Percentiles rank a stretch among this genome's conserved stretches.
phyloP scores from a whole-genome alignment of 202 grass and related monocot genomes.

The Saccharum hybrid region DNA sequence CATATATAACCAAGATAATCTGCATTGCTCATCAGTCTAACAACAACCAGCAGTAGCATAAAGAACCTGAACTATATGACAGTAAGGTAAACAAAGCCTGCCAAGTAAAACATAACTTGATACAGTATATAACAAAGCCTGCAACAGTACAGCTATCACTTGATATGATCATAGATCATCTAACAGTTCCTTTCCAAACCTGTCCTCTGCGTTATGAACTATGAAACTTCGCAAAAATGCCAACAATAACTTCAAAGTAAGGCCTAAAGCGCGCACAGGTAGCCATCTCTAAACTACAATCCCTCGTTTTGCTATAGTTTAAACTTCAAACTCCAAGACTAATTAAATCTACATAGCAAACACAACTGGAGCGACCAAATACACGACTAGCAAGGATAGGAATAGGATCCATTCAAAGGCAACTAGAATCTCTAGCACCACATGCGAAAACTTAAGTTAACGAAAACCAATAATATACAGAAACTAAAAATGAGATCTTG shows the following conservation, averaged over 20 bases:
- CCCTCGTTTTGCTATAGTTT: neutral
- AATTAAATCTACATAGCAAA: slow-evolving; percentile 21
- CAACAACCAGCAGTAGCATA: neutral
- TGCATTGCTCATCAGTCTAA: neutral
- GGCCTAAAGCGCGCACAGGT: neutral
- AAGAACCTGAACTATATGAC: neutral
- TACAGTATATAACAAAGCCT: neutral
- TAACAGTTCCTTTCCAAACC: neutral
- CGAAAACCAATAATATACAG: neutral
- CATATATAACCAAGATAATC: slow-evolving; percentile 1
- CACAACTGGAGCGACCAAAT: neutral
- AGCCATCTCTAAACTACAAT: neutral
- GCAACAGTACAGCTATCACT: neutral
- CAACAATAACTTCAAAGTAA: neutral
- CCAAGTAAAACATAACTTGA: neutral
- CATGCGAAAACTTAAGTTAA: neutral
- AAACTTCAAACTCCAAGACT: neutral
- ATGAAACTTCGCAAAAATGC: neutral
- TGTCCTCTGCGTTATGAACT: neutral
- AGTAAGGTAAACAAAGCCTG: slow-evolving; percentile 9
- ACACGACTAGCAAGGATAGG: neutral
- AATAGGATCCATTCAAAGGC: neutral
- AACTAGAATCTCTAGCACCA: neutral
- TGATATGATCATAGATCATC: slow-evolving; percentile 32
- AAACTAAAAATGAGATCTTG: slow-evolving; percentile 17